Percentiles rank a stretch among this genome's conserved stretches.
Conservation (phyloP, 1,284 basidiomycete genomes). For the Trichosporon sp. region DNA sequence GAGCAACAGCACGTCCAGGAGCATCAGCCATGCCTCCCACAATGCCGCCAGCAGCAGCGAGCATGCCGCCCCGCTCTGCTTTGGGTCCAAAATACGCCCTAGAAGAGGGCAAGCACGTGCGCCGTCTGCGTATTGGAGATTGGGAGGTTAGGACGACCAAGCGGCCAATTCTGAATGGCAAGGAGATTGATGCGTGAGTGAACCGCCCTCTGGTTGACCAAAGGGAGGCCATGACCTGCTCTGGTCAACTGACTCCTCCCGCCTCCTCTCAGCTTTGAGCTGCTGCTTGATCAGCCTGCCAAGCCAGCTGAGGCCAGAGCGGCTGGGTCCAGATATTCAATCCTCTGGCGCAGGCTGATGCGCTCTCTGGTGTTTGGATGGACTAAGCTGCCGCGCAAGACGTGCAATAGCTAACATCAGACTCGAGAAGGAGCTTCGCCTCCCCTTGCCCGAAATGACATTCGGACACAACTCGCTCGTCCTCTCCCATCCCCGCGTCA, state of each 20-base stretch:
- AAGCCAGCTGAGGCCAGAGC: background rate
- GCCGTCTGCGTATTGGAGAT: constrained; percentile 38
- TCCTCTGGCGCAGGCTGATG: too few species aligned
- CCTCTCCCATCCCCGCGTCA: constrained; percentile 54
- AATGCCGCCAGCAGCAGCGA: background rate
- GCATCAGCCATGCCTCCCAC: background rate
- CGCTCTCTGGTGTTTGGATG: too few species aligned
- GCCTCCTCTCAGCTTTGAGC: background rate
- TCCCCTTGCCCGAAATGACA: constrained; percentile 94
- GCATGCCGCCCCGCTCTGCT: constrained; percentile 3
- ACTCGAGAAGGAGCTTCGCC: constrained; percentile 61
- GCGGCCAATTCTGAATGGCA: constrained; percentile 49
- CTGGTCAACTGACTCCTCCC: too few species aligned
- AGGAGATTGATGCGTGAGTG: constrained; percentile 51
- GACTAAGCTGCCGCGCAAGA: too few species aligned
- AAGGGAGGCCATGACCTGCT: too few species aligned
- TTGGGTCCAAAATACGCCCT: constrained; percentile 14
- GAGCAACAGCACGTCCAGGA: background rate
- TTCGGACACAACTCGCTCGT: constrained; percentile 80
- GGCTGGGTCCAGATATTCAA: too few species aligned
- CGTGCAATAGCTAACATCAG: constrained; percentile 46
- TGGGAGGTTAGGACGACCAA: constrained; percentile 48
- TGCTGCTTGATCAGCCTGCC: too few species aligned
- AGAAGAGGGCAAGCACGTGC: constrained; percentile 22
- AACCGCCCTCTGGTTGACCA: too few species aligned